A percentile compares a stretch with the other conserved stretches of the same genome.
Evolutionary conservation across 2,329 filamentous ascomycete genomes (phyloP).

Genomic region (Cercospora citrullina): DNA sequence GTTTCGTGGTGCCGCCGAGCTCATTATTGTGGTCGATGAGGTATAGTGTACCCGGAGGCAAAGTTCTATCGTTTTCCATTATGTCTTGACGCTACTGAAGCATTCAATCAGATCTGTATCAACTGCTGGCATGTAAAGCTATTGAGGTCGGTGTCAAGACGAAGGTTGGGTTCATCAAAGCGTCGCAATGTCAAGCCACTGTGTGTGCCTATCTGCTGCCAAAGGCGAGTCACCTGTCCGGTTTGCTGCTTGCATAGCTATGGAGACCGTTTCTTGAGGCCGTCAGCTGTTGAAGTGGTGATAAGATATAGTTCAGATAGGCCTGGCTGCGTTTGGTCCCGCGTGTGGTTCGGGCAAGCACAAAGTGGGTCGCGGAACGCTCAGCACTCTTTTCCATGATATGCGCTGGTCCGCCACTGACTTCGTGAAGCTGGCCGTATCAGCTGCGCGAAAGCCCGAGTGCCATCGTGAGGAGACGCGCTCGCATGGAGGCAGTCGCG

Average conservation of each 20-base stretch:
- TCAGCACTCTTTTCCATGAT: background rate
- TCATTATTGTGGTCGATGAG: background rate
- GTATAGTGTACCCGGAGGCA: background rate
- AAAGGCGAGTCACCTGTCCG: background rate
- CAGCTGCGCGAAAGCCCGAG: too few relatives aligned
- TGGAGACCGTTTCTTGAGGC: background rate
- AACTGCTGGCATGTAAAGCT: background rate
- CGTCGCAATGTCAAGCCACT: background rate
- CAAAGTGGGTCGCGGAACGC: background rate
- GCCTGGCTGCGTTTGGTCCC: background rate
- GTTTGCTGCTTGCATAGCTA: background rate
- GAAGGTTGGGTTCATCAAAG: background rate
- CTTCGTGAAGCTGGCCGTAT: background rate
- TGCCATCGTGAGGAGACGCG: too few relatives aligned
- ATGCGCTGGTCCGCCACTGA: background rate
- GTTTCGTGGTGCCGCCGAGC: constrained; percentile 30
- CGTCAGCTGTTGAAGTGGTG: background rate
- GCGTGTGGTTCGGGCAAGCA: background rate
- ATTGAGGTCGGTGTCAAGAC: background rate
- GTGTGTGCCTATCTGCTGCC: background rate
- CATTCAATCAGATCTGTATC: background rate
- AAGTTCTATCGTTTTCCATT: background rate
- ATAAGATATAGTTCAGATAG: background rate
- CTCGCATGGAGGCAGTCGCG: too few relatives aligned
- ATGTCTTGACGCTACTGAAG: background rate